Base-by-base conservation (phyloP, 176 grass and related monocot genomes). In the Echinochloa phyllopogon region DNA sequence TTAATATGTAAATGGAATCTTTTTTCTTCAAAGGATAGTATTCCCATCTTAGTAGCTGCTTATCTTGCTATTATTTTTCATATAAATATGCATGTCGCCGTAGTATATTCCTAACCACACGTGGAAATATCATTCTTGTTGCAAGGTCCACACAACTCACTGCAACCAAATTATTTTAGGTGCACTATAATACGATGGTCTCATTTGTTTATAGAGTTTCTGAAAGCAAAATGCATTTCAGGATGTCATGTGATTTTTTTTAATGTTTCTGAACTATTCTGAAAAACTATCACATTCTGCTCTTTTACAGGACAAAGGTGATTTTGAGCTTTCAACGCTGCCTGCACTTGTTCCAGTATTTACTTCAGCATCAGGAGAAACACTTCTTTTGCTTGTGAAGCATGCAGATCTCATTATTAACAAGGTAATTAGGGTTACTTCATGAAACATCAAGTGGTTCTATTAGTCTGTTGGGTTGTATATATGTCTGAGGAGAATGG, bases 261-360 rank as follows among this genome's bases (percentile, higher is more conserved):
- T 12, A 23, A 62, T 70, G 42, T 51, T n/a, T 77, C 48, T 15
- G 6, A 11, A 37, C 45, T 60, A 27, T 81, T 56, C 51, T 87
- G 81, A 80, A 69, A 47, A 51, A 0, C 20, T n/a, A 7, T 70
- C 38, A 25, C 39, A 59, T 65, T 83, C 5, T 66, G 38, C 40
- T 85, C 50, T 68, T 20, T 86, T 87, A 15, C 82, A 99, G 91
- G 97, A 99, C 42, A 99, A 94, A 92, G 85, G 37, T 72, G 97
- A 99, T 89, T 99, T 99, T 82, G 97, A 96, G 73, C 86, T 99
- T 84, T 96, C 97, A 84, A 99, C 97, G 43, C 67, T 99, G 53
- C 94, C 97, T 79, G 92, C 97, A 15, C 88, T 99, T 77, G 90
- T 96, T 52, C 97, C 97, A 75, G 97, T 99, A 42, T 92, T 99